Conservation (phyloP, 164 flowering plant genomes). For the Sedum album region DNA sequence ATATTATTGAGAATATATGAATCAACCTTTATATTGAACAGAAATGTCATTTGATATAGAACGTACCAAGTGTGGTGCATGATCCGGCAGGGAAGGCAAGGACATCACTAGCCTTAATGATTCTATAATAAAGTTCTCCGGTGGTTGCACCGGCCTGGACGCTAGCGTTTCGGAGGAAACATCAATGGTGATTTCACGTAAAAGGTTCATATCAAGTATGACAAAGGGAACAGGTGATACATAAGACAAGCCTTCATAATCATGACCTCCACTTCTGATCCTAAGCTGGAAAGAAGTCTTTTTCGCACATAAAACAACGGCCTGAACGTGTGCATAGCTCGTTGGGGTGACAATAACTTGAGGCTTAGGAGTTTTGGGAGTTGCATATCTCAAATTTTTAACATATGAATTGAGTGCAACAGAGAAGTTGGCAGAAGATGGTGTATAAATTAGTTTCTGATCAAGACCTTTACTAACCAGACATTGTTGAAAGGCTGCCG, state of each 20-base stretch:
- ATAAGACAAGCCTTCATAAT: slow-evolving; percentile 11
- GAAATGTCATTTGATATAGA: background rate
- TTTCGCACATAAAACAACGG: background rate
- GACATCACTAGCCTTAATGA: slow-evolving; percentile 15
- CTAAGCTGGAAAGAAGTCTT: slow-evolving; percentile 3
- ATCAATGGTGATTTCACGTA: background rate
- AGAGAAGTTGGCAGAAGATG: background rate
- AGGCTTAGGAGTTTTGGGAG: slow-evolving; percentile 8
- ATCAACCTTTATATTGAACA: background rate
- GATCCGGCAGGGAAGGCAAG: slow-evolving; percentile 20
- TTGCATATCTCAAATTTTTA: slow-evolving; percentile 4
- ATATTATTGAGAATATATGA: background rate
- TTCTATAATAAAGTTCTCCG: slow-evolving; percentile 16
- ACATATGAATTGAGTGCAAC: background rate
- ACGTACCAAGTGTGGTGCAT: slow-evolving; percentile 16
- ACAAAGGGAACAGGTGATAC: slow-evolving; percentile 9
- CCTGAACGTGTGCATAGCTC: background rate
- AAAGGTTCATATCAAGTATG: slow-evolving; percentile 6
- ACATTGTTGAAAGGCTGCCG: background rate
- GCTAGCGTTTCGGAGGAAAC: background rate
- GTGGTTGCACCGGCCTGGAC: slow-evolving; percentile 10
- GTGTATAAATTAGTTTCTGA: slow-evolving; percentile 3
- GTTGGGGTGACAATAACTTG: slow-evolving; percentile 3
- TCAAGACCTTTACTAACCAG: background rate
- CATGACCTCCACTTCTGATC: slow-evolving; percentile 13